phyloP scores from a whole-genome alignment of 2,329 filamentous ascomycete genomes.

The Xylariomycetidae sp. region DNA sequence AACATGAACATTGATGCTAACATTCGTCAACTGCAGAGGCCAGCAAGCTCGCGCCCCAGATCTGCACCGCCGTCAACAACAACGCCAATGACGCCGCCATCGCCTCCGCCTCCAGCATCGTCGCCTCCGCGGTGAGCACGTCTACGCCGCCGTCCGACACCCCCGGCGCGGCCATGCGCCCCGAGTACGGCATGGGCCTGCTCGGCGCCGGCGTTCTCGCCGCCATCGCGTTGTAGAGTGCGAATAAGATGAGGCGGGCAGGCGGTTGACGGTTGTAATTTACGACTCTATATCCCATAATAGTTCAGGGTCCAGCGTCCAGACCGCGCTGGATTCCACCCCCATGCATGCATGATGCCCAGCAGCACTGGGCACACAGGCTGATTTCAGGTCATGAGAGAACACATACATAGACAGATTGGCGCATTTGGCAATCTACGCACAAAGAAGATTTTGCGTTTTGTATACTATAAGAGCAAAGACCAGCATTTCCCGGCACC shows the following conservation, averaged over 20 bases:
- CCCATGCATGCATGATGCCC: too few species aligned
- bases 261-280: too few species aligned
- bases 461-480: too few species aligned
- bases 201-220: conserved; percentile 21
- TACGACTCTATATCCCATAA: too few species aligned
- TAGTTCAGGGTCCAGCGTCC: too few species aligned
- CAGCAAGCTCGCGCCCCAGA: conserved; percentile 16
- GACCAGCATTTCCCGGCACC: too few species aligned
- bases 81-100: conserved; percentile 21
- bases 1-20: conserved; percentile 2
- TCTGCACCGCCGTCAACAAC: conserved; percentile 19
- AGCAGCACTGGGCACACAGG: too few species aligned
- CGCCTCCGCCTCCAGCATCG: conserved; percentile 23
- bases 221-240: conserved; percentile 18
- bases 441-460: too few species aligned
- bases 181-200: conserved; percentile 21
- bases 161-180: conserved; percentile 18
- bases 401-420: too few species aligned
- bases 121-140: conserved; percentile 21
- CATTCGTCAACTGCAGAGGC: conserved; percentile 10
- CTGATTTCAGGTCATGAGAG: too few species aligned
- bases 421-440: too few species aligned
- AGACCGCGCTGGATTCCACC: too few species aligned
- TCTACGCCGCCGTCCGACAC: conserved; percentile 8
- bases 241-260: conserved; percentile 3